A percentile compares a stretch with the other conserved stretches of the same genome.
Conservation (phyloP, 192 early-diverging fungal genomes). For the Coemansia sp. region DNA sequence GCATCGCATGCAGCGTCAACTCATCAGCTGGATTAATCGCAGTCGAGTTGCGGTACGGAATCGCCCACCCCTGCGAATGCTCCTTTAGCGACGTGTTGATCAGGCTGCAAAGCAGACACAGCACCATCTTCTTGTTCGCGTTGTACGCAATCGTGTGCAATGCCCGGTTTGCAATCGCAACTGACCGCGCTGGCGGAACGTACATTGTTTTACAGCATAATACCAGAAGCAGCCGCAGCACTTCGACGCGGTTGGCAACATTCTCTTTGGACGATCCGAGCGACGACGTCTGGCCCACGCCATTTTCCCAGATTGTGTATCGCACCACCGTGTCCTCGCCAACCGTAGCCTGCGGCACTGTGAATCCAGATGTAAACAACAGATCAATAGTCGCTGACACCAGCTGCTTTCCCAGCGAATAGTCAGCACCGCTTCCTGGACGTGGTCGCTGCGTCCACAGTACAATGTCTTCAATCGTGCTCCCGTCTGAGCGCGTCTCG, state of each 20-base stretch:
- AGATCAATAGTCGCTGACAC: conserved; percentile 56
- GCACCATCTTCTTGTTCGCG: conserved; percentile 60
- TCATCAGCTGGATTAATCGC: conserved; percentile 72
- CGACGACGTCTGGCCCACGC: conserved; percentile 72
- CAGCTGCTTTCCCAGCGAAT: conserved; percentile 56
- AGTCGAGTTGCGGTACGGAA: conserved; percentile 85
- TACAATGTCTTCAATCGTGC: conserved; percentile 36
- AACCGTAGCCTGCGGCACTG: conserved; percentile 58
- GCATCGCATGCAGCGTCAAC: conserved; percentile 70
- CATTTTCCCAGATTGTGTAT: conserved; percentile 76
- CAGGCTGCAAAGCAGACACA: conserved; percentile 82
- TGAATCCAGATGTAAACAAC: conserved; percentile 70
- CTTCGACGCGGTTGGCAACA: conserved; percentile 74
- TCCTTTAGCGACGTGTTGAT: conserved; percentile 82
- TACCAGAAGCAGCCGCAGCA: conserved; percentile 73
- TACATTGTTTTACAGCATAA: conserved; percentile 84
- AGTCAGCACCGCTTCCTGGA: conserved; percentile 45
- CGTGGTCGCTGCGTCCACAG: conserved; percentile 48
- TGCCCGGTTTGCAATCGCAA: conserved; percentile 28
- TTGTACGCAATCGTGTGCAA: conserved; percentile 46
- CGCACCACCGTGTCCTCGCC: conserved; percentile 55
- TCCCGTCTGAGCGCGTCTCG: conserved; percentile 55
- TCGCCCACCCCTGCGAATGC: conserved; percentile 81
- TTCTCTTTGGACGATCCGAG: conserved; percentile 66
- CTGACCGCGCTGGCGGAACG: conserved; percentile 45